phyloP scores from a whole-genome alignment of 768 basidiomycete species.

The Mycena metata region DNA sequence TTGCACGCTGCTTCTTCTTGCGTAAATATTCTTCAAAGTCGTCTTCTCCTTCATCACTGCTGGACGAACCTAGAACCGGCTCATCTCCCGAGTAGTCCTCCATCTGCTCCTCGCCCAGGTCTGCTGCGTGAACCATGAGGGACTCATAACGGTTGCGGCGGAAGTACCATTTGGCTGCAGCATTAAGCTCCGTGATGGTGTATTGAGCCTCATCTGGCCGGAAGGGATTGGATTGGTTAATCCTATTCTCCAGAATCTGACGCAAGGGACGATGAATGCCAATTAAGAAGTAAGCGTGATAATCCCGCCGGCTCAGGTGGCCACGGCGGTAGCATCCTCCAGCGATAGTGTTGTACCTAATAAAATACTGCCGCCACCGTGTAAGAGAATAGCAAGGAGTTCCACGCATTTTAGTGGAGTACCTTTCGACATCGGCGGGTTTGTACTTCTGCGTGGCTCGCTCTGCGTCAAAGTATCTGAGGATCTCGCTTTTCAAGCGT shows the following conservation, averaged over 20 bases:
- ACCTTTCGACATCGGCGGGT: too few relatives aligned
- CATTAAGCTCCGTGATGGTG: not conserved
- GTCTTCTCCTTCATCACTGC: not conserved
- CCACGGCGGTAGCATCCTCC: not conserved
- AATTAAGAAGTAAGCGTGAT: not conserved
- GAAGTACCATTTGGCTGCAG: slow-evolving; percentile 23
- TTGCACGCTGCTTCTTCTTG: not conserved
- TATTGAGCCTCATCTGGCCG: not conserved
- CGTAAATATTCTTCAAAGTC: not conserved
- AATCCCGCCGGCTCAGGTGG: not conserved
- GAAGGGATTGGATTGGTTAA: not conserved
- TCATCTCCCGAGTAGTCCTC: slow-evolving; percentile 3
- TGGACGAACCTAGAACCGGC: not conserved
- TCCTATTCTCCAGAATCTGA: not conserved
- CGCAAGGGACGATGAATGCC: not conserved
- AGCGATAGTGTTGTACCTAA: not conserved
- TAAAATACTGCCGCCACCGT: not conserved
- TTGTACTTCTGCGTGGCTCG: too few relatives aligned
- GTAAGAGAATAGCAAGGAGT: too few relatives aligned
- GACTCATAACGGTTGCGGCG: slow-evolving; percentile 16
- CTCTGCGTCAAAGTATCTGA: too few relatives aligned
- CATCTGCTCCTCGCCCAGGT: slow-evolving; percentile 11
- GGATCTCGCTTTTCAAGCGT: too few relatives aligned
- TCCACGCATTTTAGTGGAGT: too few relatives aligned
- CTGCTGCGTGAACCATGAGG: slow-evolving; percentile 7